Percentiles rank a stretch among this genome's conserved stretches.
Evolutionary conservation across 2,329 filamentous ascomycete species (phyloP).

Genomic region (Botrytis galanthina): DNA sequence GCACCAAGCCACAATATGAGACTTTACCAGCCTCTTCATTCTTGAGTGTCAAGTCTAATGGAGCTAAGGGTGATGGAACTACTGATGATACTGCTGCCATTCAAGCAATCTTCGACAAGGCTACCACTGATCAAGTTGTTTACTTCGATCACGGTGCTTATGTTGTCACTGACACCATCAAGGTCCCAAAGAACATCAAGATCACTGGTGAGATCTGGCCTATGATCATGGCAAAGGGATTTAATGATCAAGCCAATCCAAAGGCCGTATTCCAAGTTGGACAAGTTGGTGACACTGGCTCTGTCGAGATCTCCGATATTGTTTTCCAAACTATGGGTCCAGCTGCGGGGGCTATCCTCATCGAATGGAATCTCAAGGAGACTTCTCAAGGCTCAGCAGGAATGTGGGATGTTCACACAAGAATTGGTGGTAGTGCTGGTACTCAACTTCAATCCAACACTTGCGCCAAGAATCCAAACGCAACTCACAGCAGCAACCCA

Average conservation of each 20-base stretch:
- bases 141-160: constrained; percentile 72
- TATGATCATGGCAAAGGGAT: constrained; percentile 83
- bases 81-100: constrained; percentile 87
- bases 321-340: constrained; percentile 78
- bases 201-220: constrained; percentile 93
- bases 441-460: constrained; percentile 73
- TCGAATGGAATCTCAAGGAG: constrained; percentile 85
- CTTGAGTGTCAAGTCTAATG: constrained; percentile 75
- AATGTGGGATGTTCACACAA: constrained; percentile 96
- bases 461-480: constrained; percentile 73
- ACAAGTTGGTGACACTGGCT: constrained; percentile 69
- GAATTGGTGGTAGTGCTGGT: constrained; percentile 82
- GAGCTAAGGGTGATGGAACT: constrained; percentile 82
- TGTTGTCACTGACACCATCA: constrained; percentile 66
- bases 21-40: constrained; percentile 65
- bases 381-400: constrained; percentile 66
- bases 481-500: constrained; percentile 58
- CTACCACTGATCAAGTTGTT: constrained; percentile 61
- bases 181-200: constrained; percentile 74
- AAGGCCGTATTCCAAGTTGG: constrained; percentile 85
- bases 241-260: constrained; percentile 72
- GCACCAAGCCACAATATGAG: constrained; percentile 87
- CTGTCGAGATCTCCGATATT: constrained; percentile 83
- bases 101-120: constrained; percentile 71
- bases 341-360: constrained; percentile 81